Percentiles rank a stretch among this genome's conserved stretches.
These are phyloP conservation scores for Schwanniomyces pseudopolymorphus DNA, from an alignment of 805 yeast species.

Conservation along the genomic window DNA sequence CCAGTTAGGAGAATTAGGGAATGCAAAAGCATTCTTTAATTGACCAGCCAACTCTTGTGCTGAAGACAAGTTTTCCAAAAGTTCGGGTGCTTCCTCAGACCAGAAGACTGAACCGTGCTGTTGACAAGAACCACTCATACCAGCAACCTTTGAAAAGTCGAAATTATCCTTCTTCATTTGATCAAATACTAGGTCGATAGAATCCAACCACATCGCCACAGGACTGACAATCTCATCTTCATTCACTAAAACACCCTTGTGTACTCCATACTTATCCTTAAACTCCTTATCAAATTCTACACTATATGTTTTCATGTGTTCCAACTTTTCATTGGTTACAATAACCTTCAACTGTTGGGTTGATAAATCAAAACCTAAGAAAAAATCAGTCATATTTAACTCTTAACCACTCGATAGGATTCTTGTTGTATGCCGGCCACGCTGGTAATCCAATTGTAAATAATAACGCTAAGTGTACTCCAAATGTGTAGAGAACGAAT, in stretches of 20 bases:
- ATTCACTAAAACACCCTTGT: slow-evolving; percentile 67
- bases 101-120: slow-evolving; percentile 91
- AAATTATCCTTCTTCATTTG: slow-evolving; percentile 51
- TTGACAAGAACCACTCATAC: slow-evolving; percentile 84
- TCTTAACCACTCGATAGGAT: slow-evolving; percentile 50
- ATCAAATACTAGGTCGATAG: slow-evolving; percentile 63
- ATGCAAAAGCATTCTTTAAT: slow-evolving; percentile 54
- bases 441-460: slow-evolving; percentile 50
- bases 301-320: slow-evolving; percentile 54
- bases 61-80: slow-evolving; percentile 38
- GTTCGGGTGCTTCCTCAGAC: slow-evolving; percentile 48
- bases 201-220: slow-evolving; percentile 87
- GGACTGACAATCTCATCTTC: slow-evolving; percentile 69
- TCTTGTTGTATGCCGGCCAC: slow-evolving; percentile 53
- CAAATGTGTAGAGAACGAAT: slow-evolving; percentile 38
- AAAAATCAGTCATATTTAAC: slow-evolving; percentile 32
- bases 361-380: slow-evolving; percentile 80
- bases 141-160: slow-evolving; percentile 59
- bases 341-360: slow-evolving; percentile 86
- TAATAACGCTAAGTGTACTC: slow-evolving; percentile 26
- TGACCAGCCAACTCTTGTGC: slow-evolving; percentile 43
- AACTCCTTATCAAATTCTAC: slow-evolving; percentile 73
- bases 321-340: slow-evolving; percentile 54
- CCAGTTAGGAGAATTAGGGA: slow-evolving; percentile 82
- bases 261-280: slow-evolving; percentile 56